Conservation (phyloP, 768 basidiomycete genomes). For the Astraeus odoratus region DNA sequence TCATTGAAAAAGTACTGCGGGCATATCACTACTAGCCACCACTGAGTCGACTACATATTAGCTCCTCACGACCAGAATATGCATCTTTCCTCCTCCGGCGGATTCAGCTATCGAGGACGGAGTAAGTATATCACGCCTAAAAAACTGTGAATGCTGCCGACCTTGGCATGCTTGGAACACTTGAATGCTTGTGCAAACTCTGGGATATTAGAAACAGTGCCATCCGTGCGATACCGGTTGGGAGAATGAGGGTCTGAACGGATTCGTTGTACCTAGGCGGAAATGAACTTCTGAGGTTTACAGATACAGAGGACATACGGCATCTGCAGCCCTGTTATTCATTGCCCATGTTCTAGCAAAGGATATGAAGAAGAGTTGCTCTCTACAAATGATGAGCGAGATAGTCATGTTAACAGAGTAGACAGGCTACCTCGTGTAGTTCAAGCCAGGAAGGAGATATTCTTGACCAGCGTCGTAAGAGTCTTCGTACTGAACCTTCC, state of each 20-base stretch:
- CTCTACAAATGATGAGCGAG: conserved; percentile 36
- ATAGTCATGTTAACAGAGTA: conserved; percentile 7
- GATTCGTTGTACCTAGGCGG: conserved; percentile 58
- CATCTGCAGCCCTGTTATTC: conserved; percentile 71
- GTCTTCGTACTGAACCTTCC: conserved; percentile 70
- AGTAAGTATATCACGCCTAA: conserved; percentile 1
- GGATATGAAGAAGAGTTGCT: conserved; percentile 92
- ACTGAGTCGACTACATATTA: background rate
- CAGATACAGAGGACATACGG: conserved; percentile 37
- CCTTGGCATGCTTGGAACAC: conserved; percentile 71
- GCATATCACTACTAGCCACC: background rate
- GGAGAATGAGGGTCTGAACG: conserved; percentile 90
- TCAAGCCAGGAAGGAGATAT: conserved; percentile 75
- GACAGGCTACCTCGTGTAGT: conserved; percentile 51
- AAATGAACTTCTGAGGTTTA: background rate
- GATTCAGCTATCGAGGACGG: conserved; percentile 54
- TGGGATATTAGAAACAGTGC: conserved; percentile 80
- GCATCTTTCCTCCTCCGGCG: conserved; percentile 72
- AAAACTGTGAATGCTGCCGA: conserved; percentile 26
- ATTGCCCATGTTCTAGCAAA: conserved; percentile 86
- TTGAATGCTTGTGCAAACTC: conserved; percentile 87
- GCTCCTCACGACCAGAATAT: conserved; percentile 60
- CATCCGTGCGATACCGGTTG: conserved; percentile 69
- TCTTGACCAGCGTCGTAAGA: conserved; percentile 55
- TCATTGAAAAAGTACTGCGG: background rate